Conservation (phyloP, 805 yeast species). For the Ogataea kodamae region DNA sequence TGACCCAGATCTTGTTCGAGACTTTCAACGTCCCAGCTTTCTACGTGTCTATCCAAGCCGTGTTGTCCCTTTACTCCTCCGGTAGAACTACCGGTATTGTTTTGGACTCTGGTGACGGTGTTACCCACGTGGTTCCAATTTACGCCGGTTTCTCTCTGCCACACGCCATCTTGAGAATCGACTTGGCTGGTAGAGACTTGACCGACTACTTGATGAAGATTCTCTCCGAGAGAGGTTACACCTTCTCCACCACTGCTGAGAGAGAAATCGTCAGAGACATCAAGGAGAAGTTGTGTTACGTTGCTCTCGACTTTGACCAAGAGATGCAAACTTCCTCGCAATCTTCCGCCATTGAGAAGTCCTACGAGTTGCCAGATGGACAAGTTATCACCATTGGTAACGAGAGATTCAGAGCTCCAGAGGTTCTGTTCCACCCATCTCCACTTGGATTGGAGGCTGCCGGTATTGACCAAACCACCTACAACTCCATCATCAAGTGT, state of each 20-base stretch:
- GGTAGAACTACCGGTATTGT: slow-evolving; percentile 92
- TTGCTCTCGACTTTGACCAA: slow-evolving; percentile 98
- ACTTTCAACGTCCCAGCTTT: slow-evolving; percentile 82
- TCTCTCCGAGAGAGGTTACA: slow-evolving; percentile 97
- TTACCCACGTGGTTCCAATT: slow-evolving; percentile 88
- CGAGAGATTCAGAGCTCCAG: slow-evolving; percentile 99
- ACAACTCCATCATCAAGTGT: slow-evolving; percentile 95
- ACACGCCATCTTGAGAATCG: slow-evolving; percentile 97
- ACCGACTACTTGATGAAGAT: slow-evolving; percentile 99
- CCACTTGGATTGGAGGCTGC: slow-evolving; percentile 88
- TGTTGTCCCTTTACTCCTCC: slow-evolving; percentile 77
- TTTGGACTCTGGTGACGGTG: slow-evolving; percentile 92
- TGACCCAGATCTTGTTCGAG: slow-evolving; percentile 99
- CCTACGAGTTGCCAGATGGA: slow-evolving; percentile 99
- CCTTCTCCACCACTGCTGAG: slow-evolving; percentile 98
- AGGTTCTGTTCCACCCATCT: slow-evolving; percentile 98
- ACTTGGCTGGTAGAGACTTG: slow-evolving; percentile 99
- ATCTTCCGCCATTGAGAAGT: slow-evolving; percentile 96
- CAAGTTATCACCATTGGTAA: slow-evolving; percentile 99
- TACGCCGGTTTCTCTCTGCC: slow-evolving; percentile 99
- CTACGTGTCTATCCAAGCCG: slow-evolving; percentile 72
- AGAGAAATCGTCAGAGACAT: slow-evolving; percentile 93
- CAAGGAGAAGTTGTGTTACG: slow-evolving; percentile 98
- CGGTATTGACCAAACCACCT: slow-evolving; percentile 98
- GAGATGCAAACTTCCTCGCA: slow-evolving; percentile 99